Evolutionary conservation across 495 filamentous ascomycete genomes (phyloP), one percentile per base, ranked within the genome.

Genomic region (Pseudoneurospora amorphoporcata): DNA sequence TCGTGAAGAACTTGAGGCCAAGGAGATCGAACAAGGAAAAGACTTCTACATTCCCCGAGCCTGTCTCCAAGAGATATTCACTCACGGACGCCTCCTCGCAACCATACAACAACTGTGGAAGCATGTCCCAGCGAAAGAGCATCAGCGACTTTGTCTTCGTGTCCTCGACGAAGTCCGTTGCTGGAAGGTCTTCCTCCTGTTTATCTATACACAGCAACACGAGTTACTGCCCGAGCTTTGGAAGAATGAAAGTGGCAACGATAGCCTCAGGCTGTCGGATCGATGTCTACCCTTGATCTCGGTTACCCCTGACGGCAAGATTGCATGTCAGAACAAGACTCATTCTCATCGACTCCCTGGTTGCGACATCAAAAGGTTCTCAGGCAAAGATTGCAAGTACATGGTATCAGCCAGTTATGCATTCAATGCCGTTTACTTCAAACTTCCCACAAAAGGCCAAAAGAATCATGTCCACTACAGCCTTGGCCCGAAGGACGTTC

Each of bases 321-420:
- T 47, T 10, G 3, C 1, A 9, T 47, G 43, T 47, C 43, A 47
- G 43, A 10, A 47, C 43, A 19, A 2, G 1, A 1, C 8, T 58
- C 47, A 58, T 58, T 58, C 47, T 32, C 47, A 58, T 14, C 19
- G 1, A 0, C 0, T 58, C 10, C 47, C 47, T 7, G 47, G 47
- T 7, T 1, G 47, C 0, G 0, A 32, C 4, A 7, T n/a, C n/a
- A 19, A 0, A 29, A 0, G 5, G 19, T 7, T 0, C 2, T 32
- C 0, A 14, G 19, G 14, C 1, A n/a, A n/a, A n/a, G n/a, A 7
- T 0, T 0, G 23, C 4, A 14, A 1, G 10, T 3, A 14, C 47
- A 2, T 58, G 0, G 12, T 6, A 58, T 0, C 2, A 29, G 47
- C 12, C 2, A 58, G 47, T 16, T 61, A 61, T 0, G 47, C 23